phyloP scores from a whole-genome alignment of 1,139 yeast genomes.

The Pneumocystis canis region DNA sequence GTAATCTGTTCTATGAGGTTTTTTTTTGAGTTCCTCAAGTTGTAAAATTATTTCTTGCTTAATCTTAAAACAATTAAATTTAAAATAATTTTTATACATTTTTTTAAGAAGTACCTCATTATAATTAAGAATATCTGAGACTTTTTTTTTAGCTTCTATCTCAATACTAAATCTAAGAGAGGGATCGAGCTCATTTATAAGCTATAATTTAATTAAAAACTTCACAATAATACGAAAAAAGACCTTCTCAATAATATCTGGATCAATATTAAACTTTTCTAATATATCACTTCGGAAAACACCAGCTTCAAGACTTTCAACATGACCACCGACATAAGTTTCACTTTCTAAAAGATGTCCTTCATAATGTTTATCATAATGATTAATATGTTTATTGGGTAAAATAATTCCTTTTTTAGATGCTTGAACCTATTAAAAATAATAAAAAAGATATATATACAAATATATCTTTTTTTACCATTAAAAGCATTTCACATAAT shows the following conservation, averaged over 20 bases:
- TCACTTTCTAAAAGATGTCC: slow-evolving; percentile 91
- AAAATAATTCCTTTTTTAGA: slow-evolving; percentile 59
- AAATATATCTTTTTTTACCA: slow-evolving; percentile 34
- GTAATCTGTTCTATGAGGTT: slow-evolving; percentile 53
- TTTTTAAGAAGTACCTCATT: slow-evolving; percentile 38
- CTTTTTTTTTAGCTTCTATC: slow-evolving; percentile 58
- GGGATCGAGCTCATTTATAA: slow-evolving; percentile 53
- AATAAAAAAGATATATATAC: background rate
- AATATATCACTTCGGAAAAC: slow-evolving; percentile 85
- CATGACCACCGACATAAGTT: slow-evolving; percentile 98
- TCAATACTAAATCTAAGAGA: slow-evolving; percentile 73
- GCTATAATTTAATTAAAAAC: slow-evolving; percentile 15
- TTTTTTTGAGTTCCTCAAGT: slow-evolving; percentile 42
- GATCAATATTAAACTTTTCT: slow-evolving; percentile 60
- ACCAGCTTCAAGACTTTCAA: slow-evolving; percentile 93
- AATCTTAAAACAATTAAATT: slow-evolving; percentile 7
- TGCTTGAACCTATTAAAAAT: slow-evolving; percentile 48
- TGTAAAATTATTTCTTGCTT: slow-evolving; percentile 41
- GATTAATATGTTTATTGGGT: slow-evolving; percentile 89
- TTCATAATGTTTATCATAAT: slow-evolving; percentile 79
- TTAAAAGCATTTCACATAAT: slow-evolving; percentile 88
- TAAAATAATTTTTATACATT: background rate
- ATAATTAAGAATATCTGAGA: slow-evolving; percentile 66
- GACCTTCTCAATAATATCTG: slow-evolving; percentile 62
- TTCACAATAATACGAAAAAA: background rate